These are phyloP conservation scores for Fusarium aywerte DNA, from an alignment of 2,329 filamentous ascomycete genomes.

Conservation along the genomic window DNA sequence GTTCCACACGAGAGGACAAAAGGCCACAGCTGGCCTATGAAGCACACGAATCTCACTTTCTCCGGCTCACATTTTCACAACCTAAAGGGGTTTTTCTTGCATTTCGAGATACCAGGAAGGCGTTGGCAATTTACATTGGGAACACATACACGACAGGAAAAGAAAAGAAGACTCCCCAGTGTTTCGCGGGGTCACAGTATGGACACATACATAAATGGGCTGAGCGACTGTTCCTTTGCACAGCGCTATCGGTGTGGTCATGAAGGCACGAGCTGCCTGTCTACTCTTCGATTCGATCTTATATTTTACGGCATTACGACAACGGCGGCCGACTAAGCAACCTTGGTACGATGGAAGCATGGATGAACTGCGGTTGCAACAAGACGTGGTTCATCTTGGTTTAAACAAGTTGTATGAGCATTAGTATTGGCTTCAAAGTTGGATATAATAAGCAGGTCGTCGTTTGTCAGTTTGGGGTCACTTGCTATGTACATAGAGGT, in stretches of 20 bases:
- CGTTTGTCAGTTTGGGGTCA: constrained; percentile 32
- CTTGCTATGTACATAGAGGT: constrained; percentile 42
- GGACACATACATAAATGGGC: constrained; percentile 37
- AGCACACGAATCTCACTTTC: constrained; percentile 48
- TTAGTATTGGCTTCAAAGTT: constrained; percentile 23
- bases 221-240: constrained; percentile 23
- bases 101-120: constrained; percentile 56
- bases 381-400: neutral
- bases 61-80: constrained; percentile 39
- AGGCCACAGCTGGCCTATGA: constrained; percentile 47
- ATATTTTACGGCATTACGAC: constrained; percentile 35
- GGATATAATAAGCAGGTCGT: constrained; percentile 41
- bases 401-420: constrained; percentile 13
- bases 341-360: neutral
- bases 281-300: constrained; percentile 37
- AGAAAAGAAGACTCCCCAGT: constrained; percentile 24
- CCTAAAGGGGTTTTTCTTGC: constrained; percentile 44
- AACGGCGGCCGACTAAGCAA: constrained; percentile 21
- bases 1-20: constrained; percentile 35
- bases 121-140: constrained; percentile 48
- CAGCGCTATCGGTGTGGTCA: constrained; percentile 37
- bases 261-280: constrained; percentile 35
- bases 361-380: constrained; percentile 1
- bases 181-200: constrained; percentile 28
- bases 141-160: constrained; percentile 39